phyloP scores from a whole-genome alignment of 2,329 filamentous ascomycete genomes.

The Pseudogymnoascus sp. region DNA sequence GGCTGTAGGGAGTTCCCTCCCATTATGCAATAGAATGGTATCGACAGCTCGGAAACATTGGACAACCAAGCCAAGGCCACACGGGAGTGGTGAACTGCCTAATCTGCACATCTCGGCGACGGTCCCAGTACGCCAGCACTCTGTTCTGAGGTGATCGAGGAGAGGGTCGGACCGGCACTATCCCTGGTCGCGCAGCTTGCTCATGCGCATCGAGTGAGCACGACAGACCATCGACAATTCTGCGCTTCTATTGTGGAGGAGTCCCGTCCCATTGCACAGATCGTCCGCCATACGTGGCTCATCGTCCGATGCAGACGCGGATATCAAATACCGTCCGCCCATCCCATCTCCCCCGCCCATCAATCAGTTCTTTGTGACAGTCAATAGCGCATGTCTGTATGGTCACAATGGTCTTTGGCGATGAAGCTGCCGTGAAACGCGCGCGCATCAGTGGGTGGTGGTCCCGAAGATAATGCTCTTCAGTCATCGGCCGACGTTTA shows the following conservation, averaged over 20 bases:
- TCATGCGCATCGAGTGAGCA: not conserved
- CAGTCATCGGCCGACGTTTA: not conserved
- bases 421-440: not conserved
- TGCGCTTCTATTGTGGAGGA: constrained; percentile 6
- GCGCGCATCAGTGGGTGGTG: not conserved
- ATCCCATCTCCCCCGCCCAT: constrained; percentile 1
- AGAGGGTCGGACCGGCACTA: not conserved
- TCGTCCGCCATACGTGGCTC: constrained; percentile 1
- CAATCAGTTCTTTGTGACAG: not conserved
- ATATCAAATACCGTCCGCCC: not conserved
- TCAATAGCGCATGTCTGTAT: not conserved
- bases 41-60: not conserved
- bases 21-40: not conserved
- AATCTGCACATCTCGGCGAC: not conserved
- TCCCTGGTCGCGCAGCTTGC: constrained; percentile 4
- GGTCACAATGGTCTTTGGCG: not conserved
- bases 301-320: not conserved
- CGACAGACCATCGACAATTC: constrained; percentile 1
- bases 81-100: not conserved
- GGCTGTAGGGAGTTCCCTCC: not conserved
- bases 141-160: not conserved
- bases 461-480: not conserved
- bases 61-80: not conserved
- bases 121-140: not conserved
- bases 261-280: not conserved